Percentiles rank a stretch among this genome's conserved stretches.
Conservation (phyloP, 345 rosid genomes). For the Citrus mangshanensis region DNA sequence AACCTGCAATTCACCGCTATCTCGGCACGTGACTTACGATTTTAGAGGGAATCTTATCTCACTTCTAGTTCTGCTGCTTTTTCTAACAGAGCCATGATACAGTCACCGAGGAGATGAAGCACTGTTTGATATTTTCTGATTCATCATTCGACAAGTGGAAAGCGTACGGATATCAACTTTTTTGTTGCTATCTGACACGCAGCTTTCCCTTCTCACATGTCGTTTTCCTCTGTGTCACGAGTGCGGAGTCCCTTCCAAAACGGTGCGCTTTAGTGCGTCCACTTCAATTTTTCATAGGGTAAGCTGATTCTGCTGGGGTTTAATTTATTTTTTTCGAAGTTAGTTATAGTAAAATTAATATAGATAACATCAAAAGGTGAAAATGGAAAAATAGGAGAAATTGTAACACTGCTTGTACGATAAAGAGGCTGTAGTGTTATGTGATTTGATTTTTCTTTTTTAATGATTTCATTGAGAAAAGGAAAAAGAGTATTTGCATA, state of each 20-base stretch:
- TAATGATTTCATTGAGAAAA: background rate
- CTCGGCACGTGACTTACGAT: background rate
- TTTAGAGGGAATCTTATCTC: background rate
- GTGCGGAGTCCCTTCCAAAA: background rate
- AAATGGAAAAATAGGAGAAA: too few relatives aligned
- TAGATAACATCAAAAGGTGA: too few relatives aligned
- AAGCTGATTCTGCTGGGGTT: background rate
- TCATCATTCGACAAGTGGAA: background rate
- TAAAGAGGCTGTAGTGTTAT: background rate
- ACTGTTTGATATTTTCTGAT: background rate
- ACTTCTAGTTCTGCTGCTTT: background rate
- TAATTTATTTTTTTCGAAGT: background rate
- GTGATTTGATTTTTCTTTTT: background rate
- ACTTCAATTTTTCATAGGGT: background rate
- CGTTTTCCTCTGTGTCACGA: too few relatives aligned
- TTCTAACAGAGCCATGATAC: background rate
- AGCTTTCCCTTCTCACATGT: background rate
- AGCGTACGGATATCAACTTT: background rate
- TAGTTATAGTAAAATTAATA: background rate
- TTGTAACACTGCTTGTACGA: too few relatives aligned
- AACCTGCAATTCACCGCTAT: background rate
- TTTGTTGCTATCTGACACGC: background rate
- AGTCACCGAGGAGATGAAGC: background rate
- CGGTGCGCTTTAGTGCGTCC: background rate
- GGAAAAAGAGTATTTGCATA: background rate